These are phyloP conservation scores for Fusarium goolgardi DNA, from an alignment of 2,329 filamentous ascomycete genomes.

Conservation along the genomic window DNA sequence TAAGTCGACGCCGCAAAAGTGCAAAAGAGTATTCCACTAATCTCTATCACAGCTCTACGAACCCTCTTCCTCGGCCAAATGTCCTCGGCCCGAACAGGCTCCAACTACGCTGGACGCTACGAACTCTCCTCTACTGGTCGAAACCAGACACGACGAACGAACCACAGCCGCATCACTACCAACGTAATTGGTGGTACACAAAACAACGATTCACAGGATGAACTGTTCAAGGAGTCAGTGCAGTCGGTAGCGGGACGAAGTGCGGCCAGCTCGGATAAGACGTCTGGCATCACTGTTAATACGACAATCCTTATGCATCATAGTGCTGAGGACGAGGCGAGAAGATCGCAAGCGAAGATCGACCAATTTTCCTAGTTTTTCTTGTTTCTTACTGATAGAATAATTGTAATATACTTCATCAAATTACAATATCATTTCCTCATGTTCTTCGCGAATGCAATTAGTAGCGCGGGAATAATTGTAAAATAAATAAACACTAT, in stretches of 20 bases:
- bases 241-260: background rate
- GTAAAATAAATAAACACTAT: too few species aligned
- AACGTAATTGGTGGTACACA: slow-evolving; percentile 42
- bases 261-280: slow-evolving; percentile 13
- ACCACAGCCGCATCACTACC: slow-evolving; percentile 38
- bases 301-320: slow-evolving; percentile 39
- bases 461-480: too few species aligned
- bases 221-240: slow-evolving; percentile 32
- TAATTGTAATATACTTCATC: slow-evolving; percentile 1
- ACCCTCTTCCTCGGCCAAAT: slow-evolving; percentile 40
- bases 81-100: slow-evolving; percentile 32
- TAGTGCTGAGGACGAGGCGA: slow-evolving; percentile 8
- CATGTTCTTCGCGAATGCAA: rapidly evolving
- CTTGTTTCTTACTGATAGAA: background rate
- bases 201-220: slow-evolving; percentile 43
- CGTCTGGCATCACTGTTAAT: slow-evolving; percentile 33
- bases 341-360: slow-evolving; percentile 8
- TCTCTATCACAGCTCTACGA: slow-evolving; percentile 21
- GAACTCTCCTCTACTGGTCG: slow-evolving; percentile 40
- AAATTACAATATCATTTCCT: background rate
- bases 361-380: slow-evolving; percentile 16
- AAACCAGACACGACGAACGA: slow-evolving; percentile 34
- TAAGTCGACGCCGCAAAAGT: background rate
- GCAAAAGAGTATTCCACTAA: background rate
- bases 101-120: slow-evolving; percentile 38